Conservation (phyloP, 2,329 filamentous ascomycete genomes). For the Bipolaris zeicola region DNA sequence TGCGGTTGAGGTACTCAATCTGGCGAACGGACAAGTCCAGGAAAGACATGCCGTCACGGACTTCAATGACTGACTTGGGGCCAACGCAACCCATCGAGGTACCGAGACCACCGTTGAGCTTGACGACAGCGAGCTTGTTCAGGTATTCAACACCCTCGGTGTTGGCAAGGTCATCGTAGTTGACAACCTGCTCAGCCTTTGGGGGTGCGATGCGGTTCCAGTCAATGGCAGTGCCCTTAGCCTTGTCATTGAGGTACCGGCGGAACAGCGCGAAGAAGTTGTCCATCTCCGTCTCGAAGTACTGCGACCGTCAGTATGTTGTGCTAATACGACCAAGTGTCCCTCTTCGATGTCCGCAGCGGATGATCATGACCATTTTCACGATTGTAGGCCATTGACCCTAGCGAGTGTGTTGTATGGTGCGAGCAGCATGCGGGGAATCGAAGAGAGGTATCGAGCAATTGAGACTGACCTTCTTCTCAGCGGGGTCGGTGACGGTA, state of each 20-base stretch:
- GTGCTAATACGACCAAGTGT: conserved; percentile 16
- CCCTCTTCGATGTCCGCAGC: conserved; percentile 11
- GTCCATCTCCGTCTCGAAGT: conserved; percentile 99
- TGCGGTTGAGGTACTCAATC: conserved; percentile 99
- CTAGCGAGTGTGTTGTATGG: conserved; percentile 1
- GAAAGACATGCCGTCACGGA: conserved; percentile 99
- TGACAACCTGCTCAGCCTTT: conserved; percentile 89
- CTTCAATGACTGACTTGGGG: conserved; percentile 99
- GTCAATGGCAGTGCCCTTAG: conserved; percentile 93
- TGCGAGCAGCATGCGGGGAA: not conserved
- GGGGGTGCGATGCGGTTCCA: conserved; percentile 97
- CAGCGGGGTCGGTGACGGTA: conserved; percentile 77
- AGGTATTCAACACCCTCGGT: conserved; percentile 91
- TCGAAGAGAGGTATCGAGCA: conserved; percentile 1
- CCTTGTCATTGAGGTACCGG: conserved; percentile 97
- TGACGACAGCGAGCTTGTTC: conserved; percentile 96
- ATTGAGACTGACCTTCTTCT: conserved; percentile 73
- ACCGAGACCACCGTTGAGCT: conserved; percentile 98
- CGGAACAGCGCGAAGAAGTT: conserved; percentile 99
- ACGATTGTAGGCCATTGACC: conserved; percentile 1
- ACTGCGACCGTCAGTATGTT: conserved; percentile 55
- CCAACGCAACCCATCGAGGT: conserved; percentile 99
- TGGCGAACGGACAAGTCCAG: conserved; percentile 97
- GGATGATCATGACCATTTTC: conserved; percentile 6
- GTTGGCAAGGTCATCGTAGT: conserved; percentile 89